Percentiles rank a stretch among this genome's conserved stretches.
Conservation (phyloP, 2,329 filamentous ascomycete genomes). For the Hymenoscyphus fructigenus region DNA sequence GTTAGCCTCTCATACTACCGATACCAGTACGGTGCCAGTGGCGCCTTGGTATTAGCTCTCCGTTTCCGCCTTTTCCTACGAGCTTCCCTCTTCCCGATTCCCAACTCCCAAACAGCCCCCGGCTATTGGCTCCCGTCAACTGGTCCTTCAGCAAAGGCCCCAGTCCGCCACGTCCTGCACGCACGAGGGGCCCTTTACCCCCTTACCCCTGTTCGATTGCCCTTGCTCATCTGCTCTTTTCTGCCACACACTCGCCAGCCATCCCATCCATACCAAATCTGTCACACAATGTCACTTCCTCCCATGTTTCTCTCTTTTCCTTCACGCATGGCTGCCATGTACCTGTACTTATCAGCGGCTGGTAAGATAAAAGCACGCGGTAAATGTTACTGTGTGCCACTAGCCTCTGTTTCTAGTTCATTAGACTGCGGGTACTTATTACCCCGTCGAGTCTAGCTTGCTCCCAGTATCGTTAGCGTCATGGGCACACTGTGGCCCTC, state of each 20-base stretch:
- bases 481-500: background rate
- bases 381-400: conserved; percentile 20
- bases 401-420: conserved; percentile 36
- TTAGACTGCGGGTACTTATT: conserved; percentile 29
- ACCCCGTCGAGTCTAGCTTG: conserved; percentile 30
- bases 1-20: background rate
- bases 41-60: background rate
- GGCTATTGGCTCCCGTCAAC: conserved; percentile 19
- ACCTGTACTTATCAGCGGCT: conserved; percentile 21
- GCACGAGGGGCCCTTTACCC: conserved; percentile 20
- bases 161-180: conserved; percentile 21
- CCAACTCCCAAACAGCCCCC: conserved; percentile 30
- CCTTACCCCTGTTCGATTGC: background rate
- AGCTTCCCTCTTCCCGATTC: background rate
- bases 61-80: background rate
- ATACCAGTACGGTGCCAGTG: background rate
- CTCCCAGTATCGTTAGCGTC: background rate
- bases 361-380: conserved; percentile 12
- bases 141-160: conserved; percentile 17
- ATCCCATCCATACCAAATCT: background rate
- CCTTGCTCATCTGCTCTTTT: background rate
- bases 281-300: background rate
- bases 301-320: background rate
- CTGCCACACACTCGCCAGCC: background rate
- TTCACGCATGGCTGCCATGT: background rate